Conservation (phyloP, 2,329 filamentous ascomycete species). For the Hymenoscyphus occultus region DNA sequence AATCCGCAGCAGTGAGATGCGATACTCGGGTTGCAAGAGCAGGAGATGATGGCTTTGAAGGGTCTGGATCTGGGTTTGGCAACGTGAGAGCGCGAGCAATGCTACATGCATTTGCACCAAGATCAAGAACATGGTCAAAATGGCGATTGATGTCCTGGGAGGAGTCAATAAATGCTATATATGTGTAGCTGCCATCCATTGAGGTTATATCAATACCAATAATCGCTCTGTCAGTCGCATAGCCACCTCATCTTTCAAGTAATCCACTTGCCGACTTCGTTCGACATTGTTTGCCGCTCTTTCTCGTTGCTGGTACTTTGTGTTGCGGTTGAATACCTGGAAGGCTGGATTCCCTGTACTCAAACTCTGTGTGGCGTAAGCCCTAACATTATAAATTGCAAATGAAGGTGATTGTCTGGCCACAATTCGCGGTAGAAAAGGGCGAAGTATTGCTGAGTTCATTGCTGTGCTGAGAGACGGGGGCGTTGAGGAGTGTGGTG, state of each 20-base stretch:
- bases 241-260: slow-evolving; percentile 90
- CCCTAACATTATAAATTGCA: slow-evolving; percentile 40
- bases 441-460: slow-evolving; percentile 28
- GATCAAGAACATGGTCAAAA: slow-evolving; percentile 81
- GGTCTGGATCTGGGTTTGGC: slow-evolving; percentile 60
- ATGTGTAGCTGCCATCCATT: slow-evolving; percentile 6
- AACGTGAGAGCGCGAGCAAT: slow-evolving; percentile 77
- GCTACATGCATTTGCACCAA: slow-evolving; percentile 95
- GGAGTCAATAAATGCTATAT: slow-evolving; percentile 17
- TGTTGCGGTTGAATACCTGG: slow-evolving; percentile 85
- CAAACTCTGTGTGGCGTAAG: slow-evolving; percentile 67
- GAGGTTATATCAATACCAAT: slow-evolving; percentile 51
- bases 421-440: slow-evolving; percentile 25
- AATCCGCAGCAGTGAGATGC: slow-evolving; percentile 77
- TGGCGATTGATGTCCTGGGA: slow-evolving; percentile 83
- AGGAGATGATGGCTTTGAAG: slow-evolving; percentile 52
- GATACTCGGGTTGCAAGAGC: slow-evolving; percentile 70
- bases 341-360: slow-evolving; percentile 73
- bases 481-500: slow-evolving; percentile 4
- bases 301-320: slow-evolving; percentile 91
- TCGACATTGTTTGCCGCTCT: slow-evolving; percentile 70
- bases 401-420: slow-evolving; percentile 15
- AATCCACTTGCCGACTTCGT: slow-evolving; percentile 78
- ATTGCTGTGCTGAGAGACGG: slow-evolving; percentile 19
- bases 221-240: slow-evolving; percentile 79